Evolutionary conservation across 345 rosid species (phyloP).

Genomic region (Trapa bicornis): DNA sequence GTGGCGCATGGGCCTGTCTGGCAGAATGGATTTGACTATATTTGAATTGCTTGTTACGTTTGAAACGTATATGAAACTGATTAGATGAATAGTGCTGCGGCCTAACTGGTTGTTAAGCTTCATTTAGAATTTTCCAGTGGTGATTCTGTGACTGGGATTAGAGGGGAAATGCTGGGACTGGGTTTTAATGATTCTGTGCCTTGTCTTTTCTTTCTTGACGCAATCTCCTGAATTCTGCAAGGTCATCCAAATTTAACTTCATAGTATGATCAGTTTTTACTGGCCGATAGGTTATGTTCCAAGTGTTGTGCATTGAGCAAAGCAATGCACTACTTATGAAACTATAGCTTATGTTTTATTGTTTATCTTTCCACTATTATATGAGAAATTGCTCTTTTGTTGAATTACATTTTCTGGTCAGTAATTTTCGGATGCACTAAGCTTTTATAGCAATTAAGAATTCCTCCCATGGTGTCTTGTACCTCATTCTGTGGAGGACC

Average conservation of each 20-base stretch:
- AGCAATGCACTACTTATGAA: background rate
- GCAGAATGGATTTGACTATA: background rate
- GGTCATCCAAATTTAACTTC: background rate
- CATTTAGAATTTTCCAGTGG: background rate
- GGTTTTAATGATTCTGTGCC: background rate
- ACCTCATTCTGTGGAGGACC: no score
- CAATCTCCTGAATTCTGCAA: background rate
- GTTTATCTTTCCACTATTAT: background rate
- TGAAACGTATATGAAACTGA: background rate
- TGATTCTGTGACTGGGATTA: no score
- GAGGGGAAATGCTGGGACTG: background rate
- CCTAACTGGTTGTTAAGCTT: background rate
- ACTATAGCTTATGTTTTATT: background rate
- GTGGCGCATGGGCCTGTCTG: background rate
- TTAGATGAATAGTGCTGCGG: background rate
- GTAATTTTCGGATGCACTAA: background rate
- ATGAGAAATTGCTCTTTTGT: background rate
- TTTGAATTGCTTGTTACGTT: background rate
- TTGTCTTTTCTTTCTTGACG: background rate
- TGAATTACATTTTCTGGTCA: background rate
- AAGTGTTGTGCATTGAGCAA: background rate
- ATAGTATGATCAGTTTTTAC: background rate
- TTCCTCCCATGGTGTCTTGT: no score
- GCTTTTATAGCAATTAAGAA: background rate
- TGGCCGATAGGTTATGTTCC: background rate